Base-by-base conservation (phyloP, 2,329 filamentous ascomycete species). In the Tolypocladium paradoxum region DNA sequence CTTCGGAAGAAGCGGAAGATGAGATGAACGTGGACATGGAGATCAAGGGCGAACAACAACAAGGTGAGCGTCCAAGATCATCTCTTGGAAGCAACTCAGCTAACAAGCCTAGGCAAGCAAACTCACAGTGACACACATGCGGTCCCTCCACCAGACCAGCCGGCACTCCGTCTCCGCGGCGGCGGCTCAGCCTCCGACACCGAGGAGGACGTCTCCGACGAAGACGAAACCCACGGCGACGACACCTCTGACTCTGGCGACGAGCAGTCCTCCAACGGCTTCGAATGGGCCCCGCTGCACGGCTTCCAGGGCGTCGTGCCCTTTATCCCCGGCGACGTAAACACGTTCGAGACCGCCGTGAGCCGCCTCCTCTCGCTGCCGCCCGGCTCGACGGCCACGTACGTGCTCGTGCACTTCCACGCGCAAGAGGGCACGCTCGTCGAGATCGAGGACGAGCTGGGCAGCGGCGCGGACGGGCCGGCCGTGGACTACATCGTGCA, bases 241-340 rank as follows among this genome's bases (percentile, higher is more conserved):
- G 12, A 43, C 22, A 43, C n/a, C n/a, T n/a, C n/a, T n/a, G n/a
- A n/a, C n/a, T n/a, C n/a, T n/a, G n/a, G 22, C 20, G 22, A 43
- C 12, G 22, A 27, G 38, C 2, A 6, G 12, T 27, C 40, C 14
- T 29, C 40, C 40, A 29, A 9, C 14, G 18, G 2, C 16, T 16
- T 2, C 40, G 2, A 31, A n/a, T 55, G 53, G 52, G 29, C 45
- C 35, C 34, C 35, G 29, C 27, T 69, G 1, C 62, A 62, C 18
- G 62, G 67, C 1, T 57, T 53, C 46, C 61, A 66, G 2, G 83
- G 67, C 11, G 52, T 50, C 4, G 52, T 68, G 2, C 58, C 60
- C 5, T 60, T 68, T 6, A 46, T 59, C 16, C 56, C 60, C 4
- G 31, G 46, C 24, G 55, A 65, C 27, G 59, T 54, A 40, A 48